Evolutionary conservation across 306 rosid genomes (phyloP).

Genomic region (Medicago ruthenica): DNA sequence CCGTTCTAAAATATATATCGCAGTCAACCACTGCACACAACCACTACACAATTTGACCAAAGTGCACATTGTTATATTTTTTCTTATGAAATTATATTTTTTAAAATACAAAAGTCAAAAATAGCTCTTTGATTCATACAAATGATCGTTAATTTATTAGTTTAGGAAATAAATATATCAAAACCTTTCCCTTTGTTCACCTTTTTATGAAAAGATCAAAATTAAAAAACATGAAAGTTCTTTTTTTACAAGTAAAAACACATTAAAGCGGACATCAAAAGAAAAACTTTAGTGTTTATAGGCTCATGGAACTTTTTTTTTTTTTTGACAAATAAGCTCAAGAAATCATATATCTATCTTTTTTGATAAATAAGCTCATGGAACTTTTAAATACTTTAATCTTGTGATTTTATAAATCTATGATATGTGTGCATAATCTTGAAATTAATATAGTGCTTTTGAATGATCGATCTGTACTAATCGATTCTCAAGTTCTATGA

Average conservation of each 20-base stretch:
- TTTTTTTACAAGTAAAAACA: neutral
- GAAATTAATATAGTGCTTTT: no score
- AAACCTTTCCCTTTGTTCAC: neutral
- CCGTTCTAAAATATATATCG: no score
- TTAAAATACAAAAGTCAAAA: no score
- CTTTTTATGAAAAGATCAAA: neutral
- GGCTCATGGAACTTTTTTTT: neutral
- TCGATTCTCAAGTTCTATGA: slow-evolving; percentile 7
- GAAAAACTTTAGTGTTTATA: neutral
- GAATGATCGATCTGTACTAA: neutral
- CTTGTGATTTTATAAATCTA: neutral
- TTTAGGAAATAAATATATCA: no score
- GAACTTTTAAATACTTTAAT: neutral
- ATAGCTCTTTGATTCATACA: no score
- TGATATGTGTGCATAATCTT: neutral
- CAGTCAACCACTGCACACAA: no score
- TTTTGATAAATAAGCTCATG: neutral
- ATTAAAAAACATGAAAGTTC: neutral
- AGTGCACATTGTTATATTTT: no score
- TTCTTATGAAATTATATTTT: no score
- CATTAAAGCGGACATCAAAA: no score
- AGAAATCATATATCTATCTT: neutral
- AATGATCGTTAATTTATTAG: no score
- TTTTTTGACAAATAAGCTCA: neutral
- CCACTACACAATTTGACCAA: no score